Percentiles rank a stretch among this genome's conserved stretches.
Conservation (phyloP, 2,329 filamentous ascomycete genomes). For the Aspergillus pseudotamarii region DNA sequence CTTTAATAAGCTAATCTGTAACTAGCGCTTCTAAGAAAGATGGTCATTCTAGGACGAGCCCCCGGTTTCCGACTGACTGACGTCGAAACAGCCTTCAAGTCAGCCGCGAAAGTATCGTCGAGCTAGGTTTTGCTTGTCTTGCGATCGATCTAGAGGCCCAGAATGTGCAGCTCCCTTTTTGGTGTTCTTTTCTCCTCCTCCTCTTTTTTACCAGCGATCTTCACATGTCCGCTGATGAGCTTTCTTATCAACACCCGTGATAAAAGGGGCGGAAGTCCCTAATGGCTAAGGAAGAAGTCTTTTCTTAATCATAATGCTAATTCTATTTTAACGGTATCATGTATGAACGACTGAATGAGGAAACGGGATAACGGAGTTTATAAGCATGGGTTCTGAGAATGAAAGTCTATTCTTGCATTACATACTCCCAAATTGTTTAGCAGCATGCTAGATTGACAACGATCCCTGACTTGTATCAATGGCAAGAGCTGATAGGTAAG, state of each 20-base stretch:
- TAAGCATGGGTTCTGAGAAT: not conserved
- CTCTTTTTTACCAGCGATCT: not conserved
- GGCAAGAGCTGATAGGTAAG: not conserved
- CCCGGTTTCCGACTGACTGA: conserved; percentile 17
- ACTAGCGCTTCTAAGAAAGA: conserved; percentile 12
- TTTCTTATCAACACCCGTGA: not conserved
- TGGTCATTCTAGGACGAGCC: conserved; percentile 18
- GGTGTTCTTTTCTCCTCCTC: not conserved
- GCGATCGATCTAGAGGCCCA: fast-evolving
- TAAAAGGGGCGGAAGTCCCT: not conserved
- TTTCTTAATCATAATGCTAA: not conserved
- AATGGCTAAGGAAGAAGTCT: not conserved
- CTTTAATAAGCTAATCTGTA: not conserved
- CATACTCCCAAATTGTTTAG: not conserved
- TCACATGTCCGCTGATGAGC: not conserved
- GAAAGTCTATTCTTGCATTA: not conserved
- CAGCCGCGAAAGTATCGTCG: not conserved
- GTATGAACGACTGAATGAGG: not conserved
- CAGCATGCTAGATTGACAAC: not conserved
- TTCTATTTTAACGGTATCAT: not conserved
- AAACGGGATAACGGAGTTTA: not conserved
- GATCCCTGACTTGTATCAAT: not conserved
- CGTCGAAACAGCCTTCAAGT: conserved; percentile 12
- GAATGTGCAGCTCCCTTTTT: not conserved
- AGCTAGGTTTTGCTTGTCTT: not conserved